Evolutionary conservation across 805 yeast species (phyloP), one percentile per base, ranked within the genome.

Genomic region (Maudiozyma barnettii): DNA sequence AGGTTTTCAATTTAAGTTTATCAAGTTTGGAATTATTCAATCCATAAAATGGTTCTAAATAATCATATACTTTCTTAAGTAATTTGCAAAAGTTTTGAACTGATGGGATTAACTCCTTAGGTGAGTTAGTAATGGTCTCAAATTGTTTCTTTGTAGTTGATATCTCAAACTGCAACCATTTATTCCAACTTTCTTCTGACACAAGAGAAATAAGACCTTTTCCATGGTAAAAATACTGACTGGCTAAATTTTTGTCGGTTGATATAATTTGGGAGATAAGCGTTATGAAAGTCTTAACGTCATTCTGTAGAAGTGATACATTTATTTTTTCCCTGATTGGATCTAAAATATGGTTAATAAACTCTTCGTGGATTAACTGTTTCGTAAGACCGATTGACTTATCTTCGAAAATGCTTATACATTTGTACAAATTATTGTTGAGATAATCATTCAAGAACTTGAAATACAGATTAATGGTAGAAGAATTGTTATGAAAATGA

Each of bases 391-490:
- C 65, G 23, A 53, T 60, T 14, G 45, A 43, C 19, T 45, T 47
- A 43, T 77, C 69, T 12, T 67, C 67, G 45, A 76, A 66, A 2
- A 73, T 60, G 30, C 67, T 57, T 31, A 68, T 70, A 36, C 79
- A 62, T 23, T 67, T 61, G 35, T 64, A 57, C 18, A 76, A 45
- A 45, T 77, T 71, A 22, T 58, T 56, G 8, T 64, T 56, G 30
- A 79, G 54, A 50, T 76, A 77, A 35, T 68, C 69, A 52, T 75
- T 73, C n/a, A 72, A 62, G 50, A 70, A 79, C 19, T 64, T 65
- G 50, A 76, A 70, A 30, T 79, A 77, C 66, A 77, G 69, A 54
- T 79, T 82, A 54, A 77, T 82, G 19, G 56, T 42, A 70, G 73
- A 46, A 8, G 54, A 57, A 67, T 74, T 37, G n/a, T 66, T 48